phyloP scores from a whole-genome alignment of 2,329 filamentous ascomycete genomes.

The Dothistroma pini region DNA sequence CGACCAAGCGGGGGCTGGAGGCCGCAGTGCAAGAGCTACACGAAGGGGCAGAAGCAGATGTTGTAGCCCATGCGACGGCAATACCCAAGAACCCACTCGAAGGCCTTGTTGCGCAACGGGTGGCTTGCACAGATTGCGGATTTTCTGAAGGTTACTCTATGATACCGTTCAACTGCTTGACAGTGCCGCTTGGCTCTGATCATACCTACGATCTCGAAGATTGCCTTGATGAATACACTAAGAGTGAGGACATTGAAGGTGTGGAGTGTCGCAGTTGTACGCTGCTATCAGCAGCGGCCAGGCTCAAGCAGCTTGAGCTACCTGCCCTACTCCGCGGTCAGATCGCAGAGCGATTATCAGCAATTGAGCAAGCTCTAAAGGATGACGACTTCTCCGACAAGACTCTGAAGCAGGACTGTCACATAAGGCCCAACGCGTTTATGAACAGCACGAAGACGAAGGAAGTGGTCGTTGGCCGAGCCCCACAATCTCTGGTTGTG shows the following conservation, averaged over 20 bases:
- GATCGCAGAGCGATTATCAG: slow-evolving; percentile 55
- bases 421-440: slow-evolving; percentile 57
- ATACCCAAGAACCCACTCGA: slow-evolving; percentile 72
- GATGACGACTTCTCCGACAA: slow-evolving; percentile 71
- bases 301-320: slow-evolving; percentile 49
- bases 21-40: slow-evolving; percentile 18
- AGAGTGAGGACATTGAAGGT: slow-evolving; percentile 78
- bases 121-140: slow-evolving; percentile 81
- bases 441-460: slow-evolving; percentile 81
- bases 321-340: slow-evolving; percentile 44
- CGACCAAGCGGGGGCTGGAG: slow-evolving; percentile 28
- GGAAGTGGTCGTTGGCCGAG: slow-evolving; percentile 78
- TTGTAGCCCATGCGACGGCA: slow-evolving; percentile 10
- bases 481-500: slow-evolving; percentile 75
- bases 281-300: slow-evolving; percentile 56
- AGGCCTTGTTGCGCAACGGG: slow-evolving; percentile 80
- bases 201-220: slow-evolving; percentile 69
- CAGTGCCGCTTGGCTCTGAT: slow-evolving; percentile 69
- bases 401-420: slow-evolving; percentile 45
- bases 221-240: slow-evolving; percentile 78
- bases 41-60: slow-evolving; percentile 7
- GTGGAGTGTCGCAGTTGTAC: slow-evolving; percentile 94
- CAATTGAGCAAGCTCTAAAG: slow-evolving; percentile 68
- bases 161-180: slow-evolving; percentile 91
- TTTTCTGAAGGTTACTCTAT: slow-evolving; percentile 84